phyloP scores from a whole-genome alignment of 2,329 filamentous ascomycete species.

The Phialophora verrucosa region DNA sequence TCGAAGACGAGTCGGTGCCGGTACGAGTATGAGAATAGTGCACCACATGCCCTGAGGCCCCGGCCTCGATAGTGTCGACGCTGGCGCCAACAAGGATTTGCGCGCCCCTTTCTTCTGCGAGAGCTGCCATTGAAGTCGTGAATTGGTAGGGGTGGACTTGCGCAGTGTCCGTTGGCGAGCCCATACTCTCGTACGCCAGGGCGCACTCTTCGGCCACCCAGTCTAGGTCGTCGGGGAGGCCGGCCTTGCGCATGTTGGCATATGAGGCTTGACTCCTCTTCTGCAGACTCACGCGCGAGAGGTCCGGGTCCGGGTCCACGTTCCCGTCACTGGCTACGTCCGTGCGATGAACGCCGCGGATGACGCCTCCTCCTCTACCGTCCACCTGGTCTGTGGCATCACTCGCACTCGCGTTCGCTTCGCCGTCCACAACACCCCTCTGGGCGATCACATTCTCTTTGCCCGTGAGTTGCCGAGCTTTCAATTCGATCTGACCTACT shows the following conservation, averaged over 20 bases:
- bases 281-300: constrained; percentile 52
- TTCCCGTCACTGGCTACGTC: constrained; percentile 35
- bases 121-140: constrained; percentile 78
- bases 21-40: constrained; percentile 55
- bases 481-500: constrained; percentile 70
- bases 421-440: constrained; percentile 3
- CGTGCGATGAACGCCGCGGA: constrained; percentile 31
- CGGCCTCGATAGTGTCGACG: constrained; percentile 66
- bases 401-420: constrained; percentile 26
- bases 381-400: not conserved
- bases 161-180: constrained; percentile 77
- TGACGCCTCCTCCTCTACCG: constrained; percentile 43
- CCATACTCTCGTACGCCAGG: constrained; percentile 80
- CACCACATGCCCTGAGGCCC: constrained; percentile 53
- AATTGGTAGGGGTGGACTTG: constrained; percentile 95
- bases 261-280: constrained; percentile 61
- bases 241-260: constrained; percentile 60
- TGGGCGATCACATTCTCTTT: constrained; percentile 38
- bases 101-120: constrained; percentile 73
- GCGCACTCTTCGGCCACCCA: constrained; percentile 77
- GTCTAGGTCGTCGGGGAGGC: constrained; percentile 77
- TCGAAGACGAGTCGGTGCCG: too few species aligned
- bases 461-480: constrained; percentile 46
- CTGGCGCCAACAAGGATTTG: constrained; percentile 68
- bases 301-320: constrained; percentile 42